Conservation (phyloP, 768 basidiomycete genomes). For the Ramaria sp. region DNA sequence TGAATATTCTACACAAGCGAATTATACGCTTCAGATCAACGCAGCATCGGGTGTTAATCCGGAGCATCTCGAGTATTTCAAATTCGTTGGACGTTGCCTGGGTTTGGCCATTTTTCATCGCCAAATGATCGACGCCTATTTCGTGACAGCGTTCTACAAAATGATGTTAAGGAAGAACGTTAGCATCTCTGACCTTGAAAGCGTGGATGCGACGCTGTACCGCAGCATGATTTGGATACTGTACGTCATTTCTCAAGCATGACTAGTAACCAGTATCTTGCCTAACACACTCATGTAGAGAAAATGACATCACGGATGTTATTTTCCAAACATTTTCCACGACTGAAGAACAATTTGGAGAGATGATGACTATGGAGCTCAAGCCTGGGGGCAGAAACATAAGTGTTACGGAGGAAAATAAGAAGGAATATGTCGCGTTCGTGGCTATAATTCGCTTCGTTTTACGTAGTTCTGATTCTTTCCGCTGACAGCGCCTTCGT, state of each 20-base stretch:
- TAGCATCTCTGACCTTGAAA: slow-evolving; percentile 53
- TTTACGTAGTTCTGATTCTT: neutral
- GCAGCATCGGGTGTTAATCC: slow-evolving; percentile 67
- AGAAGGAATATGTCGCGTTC: slow-evolving; percentile 65
- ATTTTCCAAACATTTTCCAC: slow-evolving; percentile 64
- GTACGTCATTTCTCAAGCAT: slow-evolving; percentile 32
- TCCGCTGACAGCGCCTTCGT: slow-evolving; percentile 35
- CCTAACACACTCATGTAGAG: slow-evolving; percentile 27
- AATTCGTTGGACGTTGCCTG: slow-evolving; percentile 68
- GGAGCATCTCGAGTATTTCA: slow-evolving; percentile 72
- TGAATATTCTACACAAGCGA: slow-evolving; percentile 72
- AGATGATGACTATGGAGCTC: slow-evolving; percentile 56
- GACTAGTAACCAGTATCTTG: neutral
- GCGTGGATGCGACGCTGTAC: slow-evolving; percentile 58
- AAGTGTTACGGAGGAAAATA: slow-evolving; percentile 63
- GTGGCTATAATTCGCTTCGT: slow-evolving; percentile 12
- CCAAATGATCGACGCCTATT: slow-evolving; percentile 70
- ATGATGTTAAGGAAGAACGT: slow-evolving; percentile 57
- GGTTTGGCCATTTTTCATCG: slow-evolving; percentile 72
- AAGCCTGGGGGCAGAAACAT: slow-evolving; percentile 49
- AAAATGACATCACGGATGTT: slow-evolving; percentile 67
- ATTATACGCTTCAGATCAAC: slow-evolving; percentile 74
- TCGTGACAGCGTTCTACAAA: slow-evolving; percentile 75
- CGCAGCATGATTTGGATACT: slow-evolving; percentile 68
- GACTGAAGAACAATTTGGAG: slow-evolving; percentile 69